phyloP scores from a whole-genome alignment of 1,139 yeast genomes.

The Blastobotrys petasosporus region DNA sequence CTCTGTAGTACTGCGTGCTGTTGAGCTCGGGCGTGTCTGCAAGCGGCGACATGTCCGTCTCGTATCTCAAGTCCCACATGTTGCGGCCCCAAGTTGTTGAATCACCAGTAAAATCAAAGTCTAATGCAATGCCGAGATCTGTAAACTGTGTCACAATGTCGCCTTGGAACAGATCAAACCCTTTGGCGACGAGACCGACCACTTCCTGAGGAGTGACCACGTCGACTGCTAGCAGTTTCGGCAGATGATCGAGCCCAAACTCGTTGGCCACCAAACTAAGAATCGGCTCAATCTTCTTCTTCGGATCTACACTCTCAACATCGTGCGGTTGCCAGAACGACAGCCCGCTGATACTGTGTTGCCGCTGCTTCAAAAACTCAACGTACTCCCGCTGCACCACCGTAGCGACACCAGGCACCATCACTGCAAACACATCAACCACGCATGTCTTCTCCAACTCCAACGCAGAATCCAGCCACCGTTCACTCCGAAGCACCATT shows the following conservation, averaged over 20 bases:
- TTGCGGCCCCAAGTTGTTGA: constrained; percentile 27
- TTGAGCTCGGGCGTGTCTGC: constrained; percentile 20
- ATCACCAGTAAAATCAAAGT: constrained; percentile 25
- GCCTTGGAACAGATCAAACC: constrained; percentile 34
- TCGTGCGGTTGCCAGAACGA: constrained; percentile 19
- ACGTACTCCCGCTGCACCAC: constrained; percentile 11
- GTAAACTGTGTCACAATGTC: constrained; percentile 31
- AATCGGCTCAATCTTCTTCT: constrained; percentile 5
- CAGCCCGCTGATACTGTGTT: constrained; percentile 21
- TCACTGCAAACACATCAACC: constrained; percentile 28
- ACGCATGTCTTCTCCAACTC: constrained; percentile 3
- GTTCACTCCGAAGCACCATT: constrained; percentile 32
- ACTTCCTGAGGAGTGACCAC: constrained; percentile 33
- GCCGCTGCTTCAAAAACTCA: constrained; percentile 1
- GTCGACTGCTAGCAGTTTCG: constrained; percentile 25
- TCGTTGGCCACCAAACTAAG: constrained; percentile 6
- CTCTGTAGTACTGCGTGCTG: constrained; percentile 30
- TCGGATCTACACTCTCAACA: background rate
- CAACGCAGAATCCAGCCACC: constrained; percentile 30
- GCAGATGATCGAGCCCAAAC: constrained; percentile 14
- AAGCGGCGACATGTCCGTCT: constrained; percentile 28
- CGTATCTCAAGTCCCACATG: constrained; percentile 31
- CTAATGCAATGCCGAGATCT: constrained; percentile 38
- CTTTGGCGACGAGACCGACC: constrained; percentile 29
- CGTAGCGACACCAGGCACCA: constrained; percentile 26